A percentile compares a stretch with the other conserved stretches of the same genome.
Evolutionary conservation across 2,329 filamentous ascomycete genomes (phyloP).

Genomic region (Orbilia brochopaga): DNA sequence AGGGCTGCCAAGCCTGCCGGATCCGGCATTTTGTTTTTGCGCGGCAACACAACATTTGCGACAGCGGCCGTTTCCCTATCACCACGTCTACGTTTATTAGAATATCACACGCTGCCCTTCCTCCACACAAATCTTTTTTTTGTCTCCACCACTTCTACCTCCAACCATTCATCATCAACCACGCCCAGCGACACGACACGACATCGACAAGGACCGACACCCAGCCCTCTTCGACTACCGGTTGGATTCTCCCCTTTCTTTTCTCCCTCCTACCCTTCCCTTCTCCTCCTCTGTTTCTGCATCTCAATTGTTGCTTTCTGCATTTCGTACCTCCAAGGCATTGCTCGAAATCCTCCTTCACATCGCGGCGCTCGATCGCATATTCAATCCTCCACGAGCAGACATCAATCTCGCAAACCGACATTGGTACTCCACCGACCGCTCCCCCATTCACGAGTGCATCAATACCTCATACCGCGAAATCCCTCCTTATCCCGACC

Average conservation of each 20-base stretch:
- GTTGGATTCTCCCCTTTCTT: conserved; percentile 46
- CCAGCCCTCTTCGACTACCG: conserved; percentile 25
- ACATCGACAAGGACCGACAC: too few species aligned
- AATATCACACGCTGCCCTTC: conserved; percentile 45
- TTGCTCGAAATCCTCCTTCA: not conserved
- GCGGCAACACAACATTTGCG: conserved; percentile 1
- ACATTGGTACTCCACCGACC: not conserved
- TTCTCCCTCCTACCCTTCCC: conserved; percentile 47
- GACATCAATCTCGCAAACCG: conserved; percentile 8
- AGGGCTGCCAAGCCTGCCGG: not conserved
- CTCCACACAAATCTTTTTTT: too few species aligned
- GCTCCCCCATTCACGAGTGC: not conserved
- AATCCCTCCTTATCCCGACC: not conserved
- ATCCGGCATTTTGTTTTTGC: not conserved
- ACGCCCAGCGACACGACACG: not conserved
- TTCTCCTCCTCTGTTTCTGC: conserved; percentile 48
- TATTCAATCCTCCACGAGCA: not conserved
- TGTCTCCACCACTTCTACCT: conserved; percentile 51
- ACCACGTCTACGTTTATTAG: conserved; percentile 6
- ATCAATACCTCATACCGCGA: not conserved
- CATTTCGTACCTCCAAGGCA: not conserved
- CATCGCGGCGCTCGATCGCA: not conserved
- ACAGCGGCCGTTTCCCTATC: not conserved
- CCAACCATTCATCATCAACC: conserved; percentile 34
- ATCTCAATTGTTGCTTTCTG: conserved; percentile 48